These are phyloP conservation scores for Jatropha multifida DNA, from an alignment of 441 rosid genomes.

Conservation along the genomic window DNA sequence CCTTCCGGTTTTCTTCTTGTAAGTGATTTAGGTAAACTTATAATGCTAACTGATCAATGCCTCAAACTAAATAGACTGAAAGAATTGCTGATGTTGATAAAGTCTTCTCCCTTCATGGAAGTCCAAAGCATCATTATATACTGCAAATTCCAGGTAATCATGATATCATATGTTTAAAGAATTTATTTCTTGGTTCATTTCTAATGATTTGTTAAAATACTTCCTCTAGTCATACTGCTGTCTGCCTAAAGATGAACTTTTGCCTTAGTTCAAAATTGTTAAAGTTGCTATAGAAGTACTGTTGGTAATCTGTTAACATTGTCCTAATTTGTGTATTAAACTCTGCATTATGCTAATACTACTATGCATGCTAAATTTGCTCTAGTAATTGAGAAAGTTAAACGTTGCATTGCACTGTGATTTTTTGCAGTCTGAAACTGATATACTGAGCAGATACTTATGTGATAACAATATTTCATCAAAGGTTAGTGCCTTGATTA, in stretches of 20 bases:
- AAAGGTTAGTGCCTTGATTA: conserved; percentile 53
- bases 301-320: not conserved
- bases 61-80: conserved; percentile 58
- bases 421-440: conserved; percentile 77
- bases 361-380: conserved; percentile 4
- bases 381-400: conserved; percentile 14
- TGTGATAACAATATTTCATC: conserved; percentile 73
- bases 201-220: not conserved
- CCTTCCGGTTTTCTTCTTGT: not conserved
- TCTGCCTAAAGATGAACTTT: not conserved
- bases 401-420: conserved; percentile 21
- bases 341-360: not conserved
- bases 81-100: conserved; percentile 67
- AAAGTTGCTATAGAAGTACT: not conserved
- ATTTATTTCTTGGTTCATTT: not conserved
- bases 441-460: conserved; percentile 72
- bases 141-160: conserved; percentile 92
- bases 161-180: not conserved
- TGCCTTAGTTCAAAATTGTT: not conserved
- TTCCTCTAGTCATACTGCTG: not conserved
- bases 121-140: conserved; percentile 78
- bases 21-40: conserved; percentile 10
- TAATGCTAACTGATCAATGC: conserved; percentile 20
- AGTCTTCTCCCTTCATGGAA: conserved; percentile 62
- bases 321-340: not conserved